Conservation (phyloP, 768 basidiomycete genomes). For the Royoungia palumana region DNA sequence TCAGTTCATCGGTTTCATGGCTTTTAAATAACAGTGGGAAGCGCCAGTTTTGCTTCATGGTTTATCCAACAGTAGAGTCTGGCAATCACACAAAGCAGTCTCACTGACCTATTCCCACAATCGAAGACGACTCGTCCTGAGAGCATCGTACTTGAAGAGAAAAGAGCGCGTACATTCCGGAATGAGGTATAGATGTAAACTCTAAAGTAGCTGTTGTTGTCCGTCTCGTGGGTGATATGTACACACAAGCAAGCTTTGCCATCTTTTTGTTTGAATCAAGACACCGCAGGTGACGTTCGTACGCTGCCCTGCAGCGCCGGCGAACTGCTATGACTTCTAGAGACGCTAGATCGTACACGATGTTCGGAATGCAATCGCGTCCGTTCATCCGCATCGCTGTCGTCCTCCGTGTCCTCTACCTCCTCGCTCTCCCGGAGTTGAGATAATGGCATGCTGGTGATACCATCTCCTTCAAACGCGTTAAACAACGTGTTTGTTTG, state of each 20-base stretch:
- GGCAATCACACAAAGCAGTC: too few relatives aligned
- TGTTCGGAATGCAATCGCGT: slow-evolving; percentile 30
- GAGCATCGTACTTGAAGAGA: not conserved
- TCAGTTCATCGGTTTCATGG: too few relatives aligned
- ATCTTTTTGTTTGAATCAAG: slow-evolving; percentile 9
- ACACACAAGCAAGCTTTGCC: not conserved
- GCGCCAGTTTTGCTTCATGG: too few relatives aligned
- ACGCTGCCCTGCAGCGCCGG: slow-evolving; percentile 37
- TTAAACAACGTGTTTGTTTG: slow-evolving; percentile 70
- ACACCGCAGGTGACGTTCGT: slow-evolving; percentile 17
- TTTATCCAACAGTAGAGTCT: too few relatives aligned
- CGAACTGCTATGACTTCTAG: slow-evolving; percentile 56
- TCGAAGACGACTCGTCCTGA: too few relatives aligned
- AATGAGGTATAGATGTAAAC: slow-evolving; percentile 20
- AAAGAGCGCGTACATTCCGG: slow-evolving; percentile 10
- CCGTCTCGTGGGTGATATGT: slow-evolving; percentile 19
- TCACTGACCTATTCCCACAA: too few relatives aligned
- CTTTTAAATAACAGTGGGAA: too few relatives aligned
- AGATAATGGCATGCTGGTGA: slow-evolving; percentile 49
- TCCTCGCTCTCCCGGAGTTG: slow-evolving; percentile 67
- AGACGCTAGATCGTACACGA: slow-evolving; percentile 31
- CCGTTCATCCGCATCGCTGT: slow-evolving; percentile 47
- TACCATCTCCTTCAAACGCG: slow-evolving; percentile 55
- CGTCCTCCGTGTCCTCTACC: slow-evolving; percentile 43
- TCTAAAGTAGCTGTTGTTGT: slow-evolving; percentile 31